Evolutionary conservation across 495 filamentous ascomycete genomes (phyloP), one percentile per base, ranked within the genome.

Genomic region (Gamarada debralockiae): DNA sequence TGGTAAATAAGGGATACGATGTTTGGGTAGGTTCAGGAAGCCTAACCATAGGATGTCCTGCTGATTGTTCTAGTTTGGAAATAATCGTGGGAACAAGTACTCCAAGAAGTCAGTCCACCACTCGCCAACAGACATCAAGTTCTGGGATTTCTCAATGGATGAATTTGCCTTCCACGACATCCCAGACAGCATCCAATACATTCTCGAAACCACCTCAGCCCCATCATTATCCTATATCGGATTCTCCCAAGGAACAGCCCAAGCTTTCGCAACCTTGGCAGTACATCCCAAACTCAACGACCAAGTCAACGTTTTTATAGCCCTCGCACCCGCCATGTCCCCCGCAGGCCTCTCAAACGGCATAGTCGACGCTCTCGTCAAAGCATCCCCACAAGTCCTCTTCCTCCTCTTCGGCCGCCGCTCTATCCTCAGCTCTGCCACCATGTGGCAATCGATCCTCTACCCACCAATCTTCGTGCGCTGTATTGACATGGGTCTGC

Each of bases 161-260:
- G 86, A 98, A 66, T 98, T 98, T 67, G 93, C 93, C 38, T 95
- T 98, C 65, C 82, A 96, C 62, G 93, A 98, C 70, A 96, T 98
- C 48, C 93, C 93, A 3, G 86, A 97, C 67, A 91, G 84, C 58
- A 97, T 98, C 65, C 73, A 81, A 44, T 97, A 98, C 65, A 88
- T 98, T 46, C 81, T 98, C 29, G 79, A 82, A 33, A 89, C 89
- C 20, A 97, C 93, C 0, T 72, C 72, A 33, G 88, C 93, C 62
- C 75, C 78, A 25, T 95, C 90, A n/a, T 71, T 98, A 27, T 95
- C 90, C 14, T 98, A 97, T 66, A 84, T 98, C 60, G 93, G 93
- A 12, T 98, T 98, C 69, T 96, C 90, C 0, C 93, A 98, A 68
- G 93, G 93, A 4, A 96, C 93, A 3, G 92, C 93, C 0, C 93